Evolutionary conservation across 176 grass and related monocot species (phyloP).

Genomic region (Oryza australiensis): DNA sequence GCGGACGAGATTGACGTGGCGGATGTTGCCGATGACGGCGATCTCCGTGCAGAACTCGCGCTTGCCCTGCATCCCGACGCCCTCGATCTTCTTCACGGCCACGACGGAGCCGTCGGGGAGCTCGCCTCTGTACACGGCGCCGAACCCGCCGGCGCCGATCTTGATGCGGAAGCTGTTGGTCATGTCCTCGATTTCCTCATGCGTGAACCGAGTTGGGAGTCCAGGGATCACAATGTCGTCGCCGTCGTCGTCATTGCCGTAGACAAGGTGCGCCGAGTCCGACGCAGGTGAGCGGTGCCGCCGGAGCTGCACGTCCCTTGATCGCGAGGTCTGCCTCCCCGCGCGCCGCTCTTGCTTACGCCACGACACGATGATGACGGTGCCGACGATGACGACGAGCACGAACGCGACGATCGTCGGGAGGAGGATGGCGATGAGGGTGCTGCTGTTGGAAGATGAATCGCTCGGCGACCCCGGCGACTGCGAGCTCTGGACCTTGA

Average conservation of each 20-base stretch:
- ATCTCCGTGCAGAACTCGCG: conserved; percentile 92
- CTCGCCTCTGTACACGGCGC: conserved; percentile 74
- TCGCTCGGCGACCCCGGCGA: neutral
- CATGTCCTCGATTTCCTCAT: conserved; percentile 57
- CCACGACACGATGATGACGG: conserved; percentile 37
- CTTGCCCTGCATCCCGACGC: conserved; percentile 66
- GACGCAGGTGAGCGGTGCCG: conserved; percentile 45
- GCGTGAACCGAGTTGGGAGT: conserved; percentile 67
- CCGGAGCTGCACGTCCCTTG: conserved; percentile 25
- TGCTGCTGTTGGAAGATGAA: conserved; percentile 44
- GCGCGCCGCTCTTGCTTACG: conserved; percentile 27
- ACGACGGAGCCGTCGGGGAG: conserved; percentile 53
- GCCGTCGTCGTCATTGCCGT: conserved; percentile 34
- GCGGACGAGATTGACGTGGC: conserved; percentile 80
- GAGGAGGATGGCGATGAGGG: conserved; percentile 54
- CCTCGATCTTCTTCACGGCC: conserved; percentile 77
- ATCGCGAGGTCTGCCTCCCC: conserved; percentile 8
- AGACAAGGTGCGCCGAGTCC: conserved; percentile 48
- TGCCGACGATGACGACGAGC: conserved; percentile 40
- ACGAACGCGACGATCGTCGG: conserved; percentile 53
- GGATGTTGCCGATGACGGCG: conserved; percentile 88
- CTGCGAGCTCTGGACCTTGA: conserved; percentile 46
- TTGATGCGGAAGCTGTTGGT: conserved; percentile 62
- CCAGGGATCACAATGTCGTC: conserved; percentile 64
- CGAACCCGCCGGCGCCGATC: conserved; percentile 78